Conservation (phyloP, 805 yeast genomes). For the Pichia phayaonensis region DNA sequence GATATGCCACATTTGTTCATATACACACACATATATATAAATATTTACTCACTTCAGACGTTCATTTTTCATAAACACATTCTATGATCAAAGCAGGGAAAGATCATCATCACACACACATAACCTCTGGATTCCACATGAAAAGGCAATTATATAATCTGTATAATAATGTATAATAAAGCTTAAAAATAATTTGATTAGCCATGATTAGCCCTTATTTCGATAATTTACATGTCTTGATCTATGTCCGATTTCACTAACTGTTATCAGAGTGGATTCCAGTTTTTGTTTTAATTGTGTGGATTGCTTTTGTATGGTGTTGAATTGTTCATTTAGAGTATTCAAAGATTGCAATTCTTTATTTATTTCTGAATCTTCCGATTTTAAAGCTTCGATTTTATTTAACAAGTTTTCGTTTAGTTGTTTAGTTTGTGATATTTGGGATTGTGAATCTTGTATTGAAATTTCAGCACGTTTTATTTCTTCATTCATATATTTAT, state of each 20-base stretch:
- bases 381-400: slow-evolving; percentile 9
- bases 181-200: too few species aligned
- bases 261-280: slow-evolving; percentile 25
- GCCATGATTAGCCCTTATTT: slow-evolving; percentile 1
- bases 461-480: slow-evolving; percentile 45
- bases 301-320: not conserved
- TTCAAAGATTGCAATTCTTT: not conserved
- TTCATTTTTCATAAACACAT: too few species aligned
- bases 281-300: slow-evolving; percentile 1
- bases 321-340: not conserved
- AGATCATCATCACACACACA: too few species aligned
- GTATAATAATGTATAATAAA: too few species aligned
- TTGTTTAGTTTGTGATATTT: slow-evolving; percentile 18
- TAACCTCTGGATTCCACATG: too few species aligned
- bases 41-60: not conserved
- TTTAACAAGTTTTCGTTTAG: slow-evolving; percentile 9
- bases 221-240: slow-evolving; percentile 9
- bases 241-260: slow-evolving; percentile 18
- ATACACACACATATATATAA: not conserved
- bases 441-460: slow-evolving; percentile 35
- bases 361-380: slow-evolving; percentile 3
- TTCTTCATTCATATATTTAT: slow-evolving; percentile 55
- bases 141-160: too few species aligned
- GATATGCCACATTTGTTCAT: too few species aligned
- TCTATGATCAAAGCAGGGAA: too few species aligned